Conservation (phyloP, 192 early-diverging fungal species). For the Coemansia guatemalensis region DNA sequence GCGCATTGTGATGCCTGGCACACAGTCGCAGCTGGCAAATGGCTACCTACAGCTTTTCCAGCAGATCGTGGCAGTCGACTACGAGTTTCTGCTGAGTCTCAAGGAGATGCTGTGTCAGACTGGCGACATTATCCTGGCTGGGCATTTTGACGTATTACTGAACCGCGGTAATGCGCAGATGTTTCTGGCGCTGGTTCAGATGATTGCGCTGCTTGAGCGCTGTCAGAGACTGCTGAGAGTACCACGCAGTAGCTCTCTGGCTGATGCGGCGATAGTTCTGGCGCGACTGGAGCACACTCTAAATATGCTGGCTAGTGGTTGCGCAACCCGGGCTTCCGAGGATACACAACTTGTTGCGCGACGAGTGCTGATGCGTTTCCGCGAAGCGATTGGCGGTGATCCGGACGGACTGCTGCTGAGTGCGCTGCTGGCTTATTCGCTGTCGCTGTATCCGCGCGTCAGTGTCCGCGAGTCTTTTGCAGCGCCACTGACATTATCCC, state of each 20-base stretch:
- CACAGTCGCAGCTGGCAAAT: not conserved
- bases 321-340: not conserved
- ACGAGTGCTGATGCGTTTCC: slow-evolving; percentile 4
- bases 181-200: slow-evolving; percentile 23
- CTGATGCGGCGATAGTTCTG: slow-evolving; percentile 17
- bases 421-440: slow-evolving; percentile 17
- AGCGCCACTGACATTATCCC: slow-evolving; percentile 1
- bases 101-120: not conserved
- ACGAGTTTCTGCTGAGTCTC: slow-evolving; percentile 16
- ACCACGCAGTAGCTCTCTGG: not conserved
- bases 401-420: not conserved
- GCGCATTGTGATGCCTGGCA: not conserved
- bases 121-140: not conserved
- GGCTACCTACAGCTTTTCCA: slow-evolving; percentile 12
- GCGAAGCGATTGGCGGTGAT: not conserved
- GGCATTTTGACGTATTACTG: slow-evolving; percentile 13
- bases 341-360: slow-evolving; percentile 15
- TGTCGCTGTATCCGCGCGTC: slow-evolving; percentile 9
- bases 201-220: slow-evolving; percentile 3
- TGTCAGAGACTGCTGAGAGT: not conserved
- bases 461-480: slow-evolving; percentile 9
- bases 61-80: slow-evolving; percentile 25
- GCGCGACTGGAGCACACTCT: slow-evolving; percentile 15
- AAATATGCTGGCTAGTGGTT: slow-evolving; percentile 4
- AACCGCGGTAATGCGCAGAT: slow-evolving; percentile 18